Percentiles rank a stretch among this genome's conserved stretches.
Evolutionary conservation across 2,329 filamentous ascomycete genomes (phyloP).

Genomic region (Thermothelomyces thermophilus): DNA sequence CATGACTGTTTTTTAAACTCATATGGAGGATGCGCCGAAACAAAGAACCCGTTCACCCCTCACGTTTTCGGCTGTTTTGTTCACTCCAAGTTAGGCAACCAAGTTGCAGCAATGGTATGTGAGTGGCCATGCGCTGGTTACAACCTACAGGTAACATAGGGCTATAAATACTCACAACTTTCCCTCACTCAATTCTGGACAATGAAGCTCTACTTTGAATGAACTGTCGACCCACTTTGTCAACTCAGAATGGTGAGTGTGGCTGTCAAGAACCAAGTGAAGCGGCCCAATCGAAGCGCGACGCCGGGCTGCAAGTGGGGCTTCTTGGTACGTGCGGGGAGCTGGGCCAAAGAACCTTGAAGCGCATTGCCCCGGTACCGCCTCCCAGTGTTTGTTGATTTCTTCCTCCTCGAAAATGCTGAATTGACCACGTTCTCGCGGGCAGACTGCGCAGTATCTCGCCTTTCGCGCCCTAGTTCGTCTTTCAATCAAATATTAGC

Average conservation of each 20-base stretch:
- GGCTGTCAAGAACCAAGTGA: not conserved
- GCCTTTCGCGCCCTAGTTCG: slow-evolving; percentile 9
- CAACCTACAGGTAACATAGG: too few species aligned
- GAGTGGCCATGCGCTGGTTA: too few species aligned
- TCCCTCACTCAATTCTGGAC: too few species aligned
- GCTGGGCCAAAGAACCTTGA: slow-evolving; percentile 3
- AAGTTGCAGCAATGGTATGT: too few species aligned
- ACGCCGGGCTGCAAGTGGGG: slow-evolving; percentile 5
- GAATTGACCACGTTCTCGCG: slow-evolving; percentile 19
- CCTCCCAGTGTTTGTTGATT: slow-evolving; percentile 26
- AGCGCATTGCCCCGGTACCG: slow-evolving; percentile 26
- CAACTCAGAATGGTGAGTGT: not conserved
- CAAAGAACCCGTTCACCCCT: too few species aligned
- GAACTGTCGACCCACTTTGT: too few species aligned
- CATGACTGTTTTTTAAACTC: too few species aligned
- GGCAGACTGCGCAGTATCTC: slow-evolving; percentile 13
- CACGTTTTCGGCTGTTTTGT: too few species aligned
- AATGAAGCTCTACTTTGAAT: not conserved
- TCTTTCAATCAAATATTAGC: slow-evolving; percentile 2
- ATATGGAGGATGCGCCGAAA: too few species aligned
- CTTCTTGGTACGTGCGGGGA: slow-evolving; percentile 21
- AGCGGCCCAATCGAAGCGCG: slow-evolving; percentile 18
- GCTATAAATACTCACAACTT: too few species aligned
- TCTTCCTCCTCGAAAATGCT: slow-evolving; percentile 22
- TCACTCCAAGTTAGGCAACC: too few species aligned